Evolutionary conservation across 441 rosid species (phyloP), one percentile per base, ranked within the genome.

Genomic region (Metrosideros polymorpha): DNA sequence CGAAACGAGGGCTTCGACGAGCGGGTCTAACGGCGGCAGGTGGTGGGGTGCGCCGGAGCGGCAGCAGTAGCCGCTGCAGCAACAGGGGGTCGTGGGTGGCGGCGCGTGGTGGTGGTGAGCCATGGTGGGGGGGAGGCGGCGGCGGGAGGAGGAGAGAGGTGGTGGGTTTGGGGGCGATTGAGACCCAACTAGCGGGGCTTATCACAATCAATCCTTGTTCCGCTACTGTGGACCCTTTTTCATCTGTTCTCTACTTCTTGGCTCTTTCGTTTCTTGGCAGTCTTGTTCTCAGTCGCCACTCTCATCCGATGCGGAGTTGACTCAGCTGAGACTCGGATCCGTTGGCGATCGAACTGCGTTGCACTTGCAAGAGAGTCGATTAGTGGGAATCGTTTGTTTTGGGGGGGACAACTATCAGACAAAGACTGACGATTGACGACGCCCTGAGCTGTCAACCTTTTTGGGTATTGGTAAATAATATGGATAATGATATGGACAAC

Each of bases 1-100:
- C 85, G 94, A 89, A 50, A 90, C 75, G 76, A 94, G 85, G 88
- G 92, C 87, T 84, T 93, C 95, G 50, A 93, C 89, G 82, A 94
- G 94, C 57, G 91, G 92, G 77, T 93, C 98, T 2, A 89, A 51
- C 9, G 84, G 84, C 8, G 89, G 84, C 19, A 50, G 50, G 57
- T n/a, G 79, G 84, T 61, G 30, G 87, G 86, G 42, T 75, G 76
- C 13, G 86, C 79, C 12, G 88, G 89, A 85, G 90, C 87, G 84
- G 85, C 86, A 84, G 86, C 49, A 87, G 82, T 30, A 19, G 32
- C 85, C 57, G 75, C 86, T 54, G 84, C 43, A 77, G 88, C 89
- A 86, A 88, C 88, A 90, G 89, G 92, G 76, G 27, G 47, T 47
- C 84, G 87, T 59, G 87, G 82, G 53, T 83, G 39, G 49, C 10